Evolutionary conservation across 2,329 filamentous ascomycete genomes (phyloP).

Genomic region (Pyrenophora graminea): DNA sequence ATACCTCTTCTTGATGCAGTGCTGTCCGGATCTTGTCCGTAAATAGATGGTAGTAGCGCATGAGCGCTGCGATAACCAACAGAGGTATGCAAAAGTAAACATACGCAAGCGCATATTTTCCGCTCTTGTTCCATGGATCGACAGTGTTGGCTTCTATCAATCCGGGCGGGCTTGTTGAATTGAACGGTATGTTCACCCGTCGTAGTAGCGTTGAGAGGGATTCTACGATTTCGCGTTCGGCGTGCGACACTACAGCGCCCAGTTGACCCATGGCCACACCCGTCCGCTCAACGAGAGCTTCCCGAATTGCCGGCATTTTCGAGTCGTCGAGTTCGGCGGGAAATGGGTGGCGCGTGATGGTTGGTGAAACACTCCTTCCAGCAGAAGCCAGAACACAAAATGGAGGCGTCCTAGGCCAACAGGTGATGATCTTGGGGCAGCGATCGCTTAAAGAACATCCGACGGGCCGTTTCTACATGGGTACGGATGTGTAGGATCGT

Average conservation of each 20-base stretch:
- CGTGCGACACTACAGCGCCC: constrained; percentile 31
- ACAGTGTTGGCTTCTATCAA: constrained; percentile 60
- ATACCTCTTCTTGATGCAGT: constrained; percentile 80
- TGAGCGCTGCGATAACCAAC: constrained; percentile 66
- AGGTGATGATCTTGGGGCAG: constrained; percentile 17
- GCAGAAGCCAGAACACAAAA: constrained; percentile 37
- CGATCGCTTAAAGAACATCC: constrained; percentile 29
- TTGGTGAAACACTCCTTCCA: constrained; percentile 40
- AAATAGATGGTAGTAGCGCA: constrained; percentile 86
- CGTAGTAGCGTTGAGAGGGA: constrained; percentile 37
- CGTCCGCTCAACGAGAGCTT: constrained; percentile 34
- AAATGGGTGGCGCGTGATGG: constrained; percentile 14
- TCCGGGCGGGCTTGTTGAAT: constrained; percentile 58
- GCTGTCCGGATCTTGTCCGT: constrained; percentile 91
- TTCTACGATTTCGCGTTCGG: constrained; percentile 35
- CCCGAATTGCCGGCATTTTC: constrained; percentile 43
- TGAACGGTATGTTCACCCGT: constrained; percentile 62
- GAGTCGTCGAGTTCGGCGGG: constrained; percentile 16
- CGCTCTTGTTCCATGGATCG: constrained; percentile 80
- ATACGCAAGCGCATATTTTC: constrained; percentile 85
- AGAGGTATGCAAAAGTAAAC: constrained; percentile 83
- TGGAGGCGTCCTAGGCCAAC: constrained; percentile 23
- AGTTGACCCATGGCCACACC: constrained; percentile 38
- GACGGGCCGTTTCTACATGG: constrained; percentile 39
- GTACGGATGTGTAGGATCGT: constrained; percentile 27